Base-by-base conservation (phyloP, 75 land plant species). In the Ceratopteris richardii region DNA sequence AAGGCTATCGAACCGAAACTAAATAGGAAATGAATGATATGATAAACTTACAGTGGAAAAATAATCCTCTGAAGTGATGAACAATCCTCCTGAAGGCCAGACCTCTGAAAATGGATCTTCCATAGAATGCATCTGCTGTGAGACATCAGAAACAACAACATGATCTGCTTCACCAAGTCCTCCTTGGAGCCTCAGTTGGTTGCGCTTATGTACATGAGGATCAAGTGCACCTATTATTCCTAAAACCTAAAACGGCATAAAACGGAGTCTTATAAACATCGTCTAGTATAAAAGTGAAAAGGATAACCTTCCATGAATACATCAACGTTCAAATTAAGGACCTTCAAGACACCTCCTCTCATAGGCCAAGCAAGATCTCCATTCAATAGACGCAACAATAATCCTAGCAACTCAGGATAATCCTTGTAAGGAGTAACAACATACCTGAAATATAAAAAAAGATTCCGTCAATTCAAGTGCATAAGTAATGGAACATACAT, bases 221-320 rank as follows among this genome's bases (percentile, higher is more conserved):
- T 95, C 99, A 41, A 95, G 62, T 29, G 99, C 96, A 51, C 99
- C 99, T 84, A 84, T 79, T 22, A 95, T 90, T 0, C 99, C 99
- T 44, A 95, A 65, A 43, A 95, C 99, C 97, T 90, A 63, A 7
- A 4, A 16, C n/a, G n/a, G 19, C 22, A 19, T 51, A 4, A 18
- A 28, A 31, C 25, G 22, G 21, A 37, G 37, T 21, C 12, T 61
- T 6, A 46, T 25, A 51, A 50, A 22, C 29, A 61, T n/a, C 28
- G 18, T 29, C 50, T 17, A 10, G 26, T 50, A 24, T 46, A 58
- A 64, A 28, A 20, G 25, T 24, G 42, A n/a, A n/a, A 2, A 37
- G 17, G 29, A 18, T 19, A 17, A 36, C 6, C 14, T 46, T 14
- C 43, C 31, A 47, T 61, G 42, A 12, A 37, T 27, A 18, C 33